A percentile compares a stretch with the other conserved stretches of the same genome.
phyloP scores from a whole-genome alignment of 352 stramenopile species.

The Blastocystis sp. region DNA sequence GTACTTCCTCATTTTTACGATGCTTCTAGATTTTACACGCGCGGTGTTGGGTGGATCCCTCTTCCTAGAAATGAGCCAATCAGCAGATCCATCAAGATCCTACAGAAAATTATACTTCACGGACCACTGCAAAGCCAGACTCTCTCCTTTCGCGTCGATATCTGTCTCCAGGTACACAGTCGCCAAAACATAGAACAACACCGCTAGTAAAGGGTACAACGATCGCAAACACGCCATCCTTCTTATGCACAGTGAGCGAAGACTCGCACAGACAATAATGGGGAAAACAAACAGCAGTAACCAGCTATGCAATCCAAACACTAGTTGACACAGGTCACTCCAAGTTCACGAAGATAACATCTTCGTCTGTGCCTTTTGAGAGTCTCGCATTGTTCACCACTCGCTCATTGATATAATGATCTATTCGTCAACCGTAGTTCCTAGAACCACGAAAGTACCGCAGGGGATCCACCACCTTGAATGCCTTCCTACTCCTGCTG shows the following conservation, averaged over 20 bases:
- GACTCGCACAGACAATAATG: not conserved
- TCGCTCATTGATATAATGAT: constrained; percentile 53
- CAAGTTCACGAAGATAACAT: constrained; percentile 66
- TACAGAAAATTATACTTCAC: not conserved
- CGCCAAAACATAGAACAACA: not conserved
- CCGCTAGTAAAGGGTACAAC: not conserved
- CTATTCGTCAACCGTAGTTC: not conserved
- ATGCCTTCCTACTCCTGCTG: constrained; percentile 25
- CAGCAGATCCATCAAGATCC: not conserved
- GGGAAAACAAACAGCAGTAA: not conserved
- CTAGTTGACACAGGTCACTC: constrained; percentile 25
- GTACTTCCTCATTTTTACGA: not conserved
- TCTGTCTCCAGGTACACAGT: not conserved
- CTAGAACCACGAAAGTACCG: constrained; percentile 42
- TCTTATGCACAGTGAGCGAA: not conserved
- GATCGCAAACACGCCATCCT: not conserved
- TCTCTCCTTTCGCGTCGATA: not conserved
- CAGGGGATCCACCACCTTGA: constrained; percentile 57
- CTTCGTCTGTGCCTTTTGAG: constrained; percentile 36
- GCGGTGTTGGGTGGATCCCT: not conserved
- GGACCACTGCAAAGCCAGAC: not conserved
- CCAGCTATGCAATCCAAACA: not conserved
- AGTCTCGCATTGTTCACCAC: constrained; percentile 9
- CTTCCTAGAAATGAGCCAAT: not conserved
- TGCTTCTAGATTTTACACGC: too few relatives aligned